Evolutionary conservation across 495 filamentous ascomycete genomes (phyloP).

Genomic region (Glutinoglossum americanum): DNA sequence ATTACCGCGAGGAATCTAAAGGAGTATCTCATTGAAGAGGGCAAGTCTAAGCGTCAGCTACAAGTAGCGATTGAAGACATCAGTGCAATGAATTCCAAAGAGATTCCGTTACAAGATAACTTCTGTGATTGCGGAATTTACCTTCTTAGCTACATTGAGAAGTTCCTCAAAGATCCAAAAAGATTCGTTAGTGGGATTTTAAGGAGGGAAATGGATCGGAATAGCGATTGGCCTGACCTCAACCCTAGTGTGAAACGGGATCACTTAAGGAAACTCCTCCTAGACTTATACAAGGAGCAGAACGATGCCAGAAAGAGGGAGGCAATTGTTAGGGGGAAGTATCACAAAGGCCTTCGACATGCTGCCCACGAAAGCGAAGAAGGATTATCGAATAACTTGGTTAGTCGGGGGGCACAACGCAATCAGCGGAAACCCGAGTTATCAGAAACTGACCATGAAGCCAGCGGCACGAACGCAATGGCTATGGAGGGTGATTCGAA

Average conservation of each 20-base stretch:
- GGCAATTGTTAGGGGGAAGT: background rate
- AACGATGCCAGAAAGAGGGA: slow-evolving; percentile 8
- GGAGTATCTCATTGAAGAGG: slow-evolving; percentile 57
- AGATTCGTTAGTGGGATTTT: slow-evolving; percentile 37
- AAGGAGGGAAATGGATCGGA: slow-evolving; percentile 21
- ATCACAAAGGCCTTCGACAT: background rate
- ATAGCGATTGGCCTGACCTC: slow-evolving; percentile 33
- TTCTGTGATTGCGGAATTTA: slow-evolving; percentile 78
- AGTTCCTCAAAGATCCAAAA: slow-evolving; percentile 52
- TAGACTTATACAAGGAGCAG: slow-evolving; percentile 27
- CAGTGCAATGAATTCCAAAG: slow-evolving; percentile 43
- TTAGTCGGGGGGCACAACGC: background rate
- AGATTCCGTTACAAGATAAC: slow-evolving; percentile 63
- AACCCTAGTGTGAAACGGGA: slow-evolving; percentile 28
- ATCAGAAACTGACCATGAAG: background rate
- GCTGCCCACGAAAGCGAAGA: background rate
- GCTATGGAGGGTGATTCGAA: background rate
- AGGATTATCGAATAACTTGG: background rate
- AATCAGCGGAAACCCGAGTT: background rate
- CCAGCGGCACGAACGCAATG: background rate
- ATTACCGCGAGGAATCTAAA: slow-evolving; percentile 42
- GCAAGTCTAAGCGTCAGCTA: slow-evolving; percentile 40
- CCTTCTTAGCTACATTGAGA: slow-evolving; percentile 59
- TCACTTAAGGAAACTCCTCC: slow-evolving; percentile 29
- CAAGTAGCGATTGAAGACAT: slow-evolving; percentile 28